A percentile compares a stretch with the other conserved stretches of the same genome.
These are phyloP conservation scores for Colletotrichum higginsianum DNA, from an alignment of 2,329 filamentous ascomycete species.

Conservation along the genomic window DNA sequence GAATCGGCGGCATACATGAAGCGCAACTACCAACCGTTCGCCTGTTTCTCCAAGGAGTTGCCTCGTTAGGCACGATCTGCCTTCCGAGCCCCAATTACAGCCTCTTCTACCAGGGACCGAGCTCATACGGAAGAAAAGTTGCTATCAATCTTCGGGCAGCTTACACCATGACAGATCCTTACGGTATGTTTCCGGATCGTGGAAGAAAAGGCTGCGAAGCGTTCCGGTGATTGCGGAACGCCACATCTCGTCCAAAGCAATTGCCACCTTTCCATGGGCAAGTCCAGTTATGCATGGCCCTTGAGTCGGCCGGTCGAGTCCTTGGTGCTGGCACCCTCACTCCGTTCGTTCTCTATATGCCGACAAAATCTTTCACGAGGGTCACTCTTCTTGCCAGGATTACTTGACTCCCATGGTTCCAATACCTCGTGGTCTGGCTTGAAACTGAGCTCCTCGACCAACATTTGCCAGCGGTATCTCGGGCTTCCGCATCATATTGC, in stretches of 20 bases:
- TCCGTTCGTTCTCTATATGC: too few species aligned
- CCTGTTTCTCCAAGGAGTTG: constrained; percentile 25
- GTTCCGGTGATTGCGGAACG: not conserved
- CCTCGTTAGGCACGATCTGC: constrained; percentile 19
- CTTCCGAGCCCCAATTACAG: not conserved
- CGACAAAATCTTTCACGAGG: too few species aligned
- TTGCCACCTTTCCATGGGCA: constrained; percentile 10
- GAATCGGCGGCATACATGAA: constrained; percentile 22
- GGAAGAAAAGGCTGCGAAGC: not conserved
- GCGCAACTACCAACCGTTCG: constrained; percentile 41
- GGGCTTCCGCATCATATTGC: constrained; percentile 6
- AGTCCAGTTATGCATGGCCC: not conserved
- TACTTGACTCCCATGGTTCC: not conserved
- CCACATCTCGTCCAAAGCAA: constrained; percentile 3
- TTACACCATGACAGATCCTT: constrained; percentile 25
- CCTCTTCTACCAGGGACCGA: constrained; percentile 11
- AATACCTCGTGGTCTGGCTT: not conserved
- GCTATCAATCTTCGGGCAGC: constrained; percentile 1
- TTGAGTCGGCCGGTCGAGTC: not conserved
- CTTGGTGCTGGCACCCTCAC: constrained; percentile 7
- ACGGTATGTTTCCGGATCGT: not conserved
- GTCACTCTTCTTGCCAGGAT: not conserved
- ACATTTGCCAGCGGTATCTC: not conserved
- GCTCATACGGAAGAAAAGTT: constrained; percentile 9
- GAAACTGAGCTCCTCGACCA: not conserved